Base-by-base conservation (phyloP, 2,329 filamentous ascomycete genomes). In the Trichophyton schoenleinii region DNA sequence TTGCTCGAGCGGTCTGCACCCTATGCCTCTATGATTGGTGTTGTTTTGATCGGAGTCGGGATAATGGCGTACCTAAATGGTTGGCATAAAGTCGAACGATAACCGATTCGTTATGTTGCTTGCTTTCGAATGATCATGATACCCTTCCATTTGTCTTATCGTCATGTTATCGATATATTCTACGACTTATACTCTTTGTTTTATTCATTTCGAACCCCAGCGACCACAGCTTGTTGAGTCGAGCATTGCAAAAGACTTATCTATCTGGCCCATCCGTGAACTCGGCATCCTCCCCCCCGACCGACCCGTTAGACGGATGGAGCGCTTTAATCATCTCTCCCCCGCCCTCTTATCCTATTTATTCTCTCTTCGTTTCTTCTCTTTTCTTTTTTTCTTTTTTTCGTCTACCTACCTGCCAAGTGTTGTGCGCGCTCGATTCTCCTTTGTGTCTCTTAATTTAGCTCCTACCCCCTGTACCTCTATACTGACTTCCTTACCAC, bases 1-100 rank as follows among this genome's bases (percentile, higher is more conserved):
- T 55, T 74, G 28, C 70, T 82, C 57, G 73, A 79, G 64, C 80
- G 85, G 53, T 80, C 82, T 61, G 78, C 88, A 62, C 89, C 89
- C 15, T 92, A 91, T 69, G 86, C 87, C 46, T 91, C 87, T 1
- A 90, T 92, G 82, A 75, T 94, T 53, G 87, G 89, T 9, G 89
- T 94, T 36, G 88, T 94, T 28, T 74, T 94, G 61, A 77, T 94
- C 63, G 89, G 89, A 36, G 87, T 94, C 77, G 87, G 89, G 13
- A 73, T 94, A 65, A 94, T 94, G 89, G 88, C 87, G 48, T 91
- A 91, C 73, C 80, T 94, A 67, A 94, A 94, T 69, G 87, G 87
- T 59, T 92, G 88, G 88, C 87, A 90, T 68, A 80, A 79, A 68
- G 72, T 76, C 60, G 79, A 81, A 48, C 60, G 42, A 61, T 64